Conservation (phyloP, 495 filamentous ascomycete genomes). For the Lichenothelia convexa region DNA sequence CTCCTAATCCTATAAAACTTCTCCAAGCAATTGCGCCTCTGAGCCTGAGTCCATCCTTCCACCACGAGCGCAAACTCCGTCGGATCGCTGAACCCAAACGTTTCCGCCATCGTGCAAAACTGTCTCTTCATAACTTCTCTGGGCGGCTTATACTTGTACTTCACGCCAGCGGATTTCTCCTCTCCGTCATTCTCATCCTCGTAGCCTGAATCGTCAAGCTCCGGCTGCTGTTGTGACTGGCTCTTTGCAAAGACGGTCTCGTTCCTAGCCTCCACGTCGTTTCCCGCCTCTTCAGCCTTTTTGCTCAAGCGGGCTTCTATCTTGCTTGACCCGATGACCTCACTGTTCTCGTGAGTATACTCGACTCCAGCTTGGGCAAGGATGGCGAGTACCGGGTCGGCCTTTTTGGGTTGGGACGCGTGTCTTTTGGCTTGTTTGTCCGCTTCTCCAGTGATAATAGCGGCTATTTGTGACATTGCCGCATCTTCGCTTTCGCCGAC, state of each 20-base stretch:
- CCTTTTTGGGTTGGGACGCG: constrained; percentile 22
- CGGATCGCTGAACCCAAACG: constrained; percentile 56
- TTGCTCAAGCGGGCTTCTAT: constrained; percentile 65
- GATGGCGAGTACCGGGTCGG: constrained; percentile 76
- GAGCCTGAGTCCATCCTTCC: constrained; percentile 79
- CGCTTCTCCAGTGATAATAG: constrained; percentile 36
- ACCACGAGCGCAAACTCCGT: constrained; percentile 86
- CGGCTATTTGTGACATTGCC: constrained; percentile 61
- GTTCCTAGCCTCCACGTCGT: constrained; percentile 24
- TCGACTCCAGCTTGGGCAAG: constrained; percentile 75
- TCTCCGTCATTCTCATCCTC: constrained; percentile 2
- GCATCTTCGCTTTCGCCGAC: constrained; percentile 34
- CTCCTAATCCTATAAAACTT: constrained; percentile 52
- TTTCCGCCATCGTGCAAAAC: constrained; percentile 75
- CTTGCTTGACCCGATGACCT: constrained; percentile 78
- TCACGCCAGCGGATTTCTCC: constrained; percentile 5
- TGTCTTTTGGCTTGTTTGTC: constrained; percentile 13
- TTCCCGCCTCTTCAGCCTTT: constrained; percentile 47
- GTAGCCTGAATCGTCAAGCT: background rate
- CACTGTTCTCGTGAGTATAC: constrained; percentile 92
- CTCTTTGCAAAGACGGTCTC: constrained; percentile 6
- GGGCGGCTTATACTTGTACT: constrained; percentile 58
- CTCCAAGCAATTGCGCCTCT: constrained; percentile 63
- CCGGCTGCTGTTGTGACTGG: constrained; percentile 3
- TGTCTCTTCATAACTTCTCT: constrained; percentile 58